Percentiles rank a stretch among this genome's conserved stretches.
Evolutionary conservation across 495 filamentous ascomycete genomes (phyloP).

Genomic region (Geopyxis carbonaria): DNA sequence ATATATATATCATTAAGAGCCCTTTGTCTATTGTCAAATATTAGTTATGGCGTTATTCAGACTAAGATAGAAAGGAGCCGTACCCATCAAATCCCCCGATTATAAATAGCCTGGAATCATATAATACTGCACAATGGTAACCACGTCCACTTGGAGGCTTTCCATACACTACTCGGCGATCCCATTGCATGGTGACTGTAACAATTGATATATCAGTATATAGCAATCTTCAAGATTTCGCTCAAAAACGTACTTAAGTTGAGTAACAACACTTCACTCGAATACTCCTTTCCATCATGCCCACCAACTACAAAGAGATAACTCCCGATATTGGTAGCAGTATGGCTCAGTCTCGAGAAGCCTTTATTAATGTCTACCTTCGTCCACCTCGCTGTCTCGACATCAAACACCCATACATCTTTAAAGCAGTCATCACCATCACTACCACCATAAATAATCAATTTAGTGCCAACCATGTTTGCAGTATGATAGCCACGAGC

Average conservation of each 20-base stretch:
- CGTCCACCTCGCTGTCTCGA: slow-evolving; percentile 38
- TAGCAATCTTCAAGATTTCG: too few relatives aligned
- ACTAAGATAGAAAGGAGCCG: neutral
- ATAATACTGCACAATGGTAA: slow-evolving; percentile 45
- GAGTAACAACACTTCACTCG: slow-evolving; percentile 44
- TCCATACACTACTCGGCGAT: slow-evolving; percentile 45
- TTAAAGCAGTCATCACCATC: slow-evolving; percentile 50
- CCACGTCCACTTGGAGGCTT: slow-evolving; percentile 41
- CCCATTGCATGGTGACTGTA: slow-evolving; percentile 49
- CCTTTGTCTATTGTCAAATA: slow-evolving; percentile 29
- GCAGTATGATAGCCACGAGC: slow-evolving; percentile 50
- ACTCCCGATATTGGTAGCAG: slow-evolving; percentile 46
- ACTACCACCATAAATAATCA: slow-evolving; percentile 49
- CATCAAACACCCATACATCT: slow-evolving; percentile 53
- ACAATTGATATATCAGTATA: neutral
- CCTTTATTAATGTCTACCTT: slow-evolving; percentile 32
- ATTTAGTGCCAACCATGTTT: slow-evolving; percentile 50
- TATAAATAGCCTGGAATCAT: slow-evolving; percentile 42
- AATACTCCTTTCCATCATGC: slow-evolving; percentile 51
- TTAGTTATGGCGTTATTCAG: slow-evolving; percentile 4
- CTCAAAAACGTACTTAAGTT: slow-evolving; percentile 31
- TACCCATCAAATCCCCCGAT: slow-evolving; percentile 46
- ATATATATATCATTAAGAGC: slow-evolving; percentile 48
- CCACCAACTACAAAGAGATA: slow-evolving; percentile 50
- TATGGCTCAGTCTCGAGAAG: slow-evolving; percentile 43